Conservation (phyloP, 805 yeast genomes). For the Torulaspora maleeae region DNA sequence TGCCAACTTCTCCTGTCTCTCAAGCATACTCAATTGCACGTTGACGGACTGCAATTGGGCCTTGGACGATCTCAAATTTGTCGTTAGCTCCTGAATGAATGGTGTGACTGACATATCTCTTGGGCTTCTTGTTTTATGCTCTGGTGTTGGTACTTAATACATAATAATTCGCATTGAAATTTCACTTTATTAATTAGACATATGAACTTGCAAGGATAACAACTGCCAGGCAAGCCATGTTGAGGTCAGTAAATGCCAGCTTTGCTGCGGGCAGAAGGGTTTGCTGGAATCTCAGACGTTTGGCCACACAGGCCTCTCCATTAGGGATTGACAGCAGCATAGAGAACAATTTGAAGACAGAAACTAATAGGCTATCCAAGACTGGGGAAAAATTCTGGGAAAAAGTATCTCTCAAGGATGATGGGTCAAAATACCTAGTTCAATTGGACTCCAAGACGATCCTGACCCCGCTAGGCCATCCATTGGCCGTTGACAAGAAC, state of each 20-base stretch:
- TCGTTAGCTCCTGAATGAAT: slow-evolving; percentile 25
- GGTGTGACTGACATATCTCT: slow-evolving; percentile 9
- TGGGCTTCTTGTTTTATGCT: not conserved
- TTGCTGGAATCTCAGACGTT: slow-evolving; percentile 4
- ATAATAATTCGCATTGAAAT: not conserved
- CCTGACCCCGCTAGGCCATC: slow-evolving; percentile 78
- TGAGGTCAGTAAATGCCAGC: slow-evolving; percentile 1
- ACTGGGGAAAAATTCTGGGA: slow-evolving; percentile 80
- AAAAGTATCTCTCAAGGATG: slow-evolving; percentile 43
- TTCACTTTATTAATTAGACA: not conserved
- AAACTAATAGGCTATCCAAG: slow-evolving; percentile 64
- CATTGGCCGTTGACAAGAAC: slow-evolving; percentile 55
- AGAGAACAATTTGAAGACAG: slow-evolving; percentile 52
- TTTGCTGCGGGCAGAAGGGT: not conserved
- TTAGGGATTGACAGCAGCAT: slow-evolving; percentile 36
- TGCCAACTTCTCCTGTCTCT: slow-evolving; percentile 42
- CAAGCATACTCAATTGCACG: slow-evolving; percentile 29
- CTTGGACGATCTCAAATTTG: slow-evolving; percentile 26
- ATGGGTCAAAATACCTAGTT: slow-evolving; percentile 43
- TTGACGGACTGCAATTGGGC: slow-evolving; percentile 31
- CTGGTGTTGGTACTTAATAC: not conserved
- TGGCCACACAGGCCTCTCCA: slow-evolving; percentile 19
- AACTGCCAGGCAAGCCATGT: not conserved
- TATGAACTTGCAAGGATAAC: not conserved
- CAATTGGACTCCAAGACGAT: slow-evolving; percentile 71